Evolutionary conservation across 768 basidiomycete species (phyloP).

Genomic region (Rossbeevera mucosa): DNA sequence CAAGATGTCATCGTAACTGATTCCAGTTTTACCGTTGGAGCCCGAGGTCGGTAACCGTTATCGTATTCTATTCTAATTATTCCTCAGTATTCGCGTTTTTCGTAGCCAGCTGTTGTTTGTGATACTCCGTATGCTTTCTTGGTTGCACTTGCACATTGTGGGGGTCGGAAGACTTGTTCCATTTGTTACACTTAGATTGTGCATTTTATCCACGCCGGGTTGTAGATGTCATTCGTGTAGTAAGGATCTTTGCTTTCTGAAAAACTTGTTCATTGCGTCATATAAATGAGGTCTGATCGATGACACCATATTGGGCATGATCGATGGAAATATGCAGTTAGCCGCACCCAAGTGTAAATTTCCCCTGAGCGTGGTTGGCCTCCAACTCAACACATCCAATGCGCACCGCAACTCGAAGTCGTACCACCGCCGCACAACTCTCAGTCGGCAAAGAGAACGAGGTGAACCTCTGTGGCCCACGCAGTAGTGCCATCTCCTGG

Average conservation of each 20-base stretch:
- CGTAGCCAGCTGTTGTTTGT: constrained; percentile 8
- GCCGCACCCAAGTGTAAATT: constrained; percentile 16
- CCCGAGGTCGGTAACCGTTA: constrained; percentile 1
- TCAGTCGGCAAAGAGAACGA: constrained; percentile 18
- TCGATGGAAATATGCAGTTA: constrained; percentile 10
- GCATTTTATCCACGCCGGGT: background rate
- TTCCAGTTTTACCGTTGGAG: background rate
- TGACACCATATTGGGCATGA: background rate
- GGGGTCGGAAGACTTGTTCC: background rate
- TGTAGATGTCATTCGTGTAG: background rate
- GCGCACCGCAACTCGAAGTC: constrained; percentile 22
- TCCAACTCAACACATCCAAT: constrained; percentile 23
- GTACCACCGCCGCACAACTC: constrained; percentile 8
- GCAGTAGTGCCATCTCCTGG: background rate
- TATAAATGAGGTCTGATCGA: background rate
- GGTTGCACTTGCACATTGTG: background rate
- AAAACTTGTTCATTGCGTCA: background rate
- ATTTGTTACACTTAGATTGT: background rate
- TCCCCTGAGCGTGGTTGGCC: constrained; percentile 7
- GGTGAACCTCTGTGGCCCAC: background rate
- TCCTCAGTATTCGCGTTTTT: constrained; percentile 23
- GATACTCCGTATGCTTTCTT: constrained; percentile 5
- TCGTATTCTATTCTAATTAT: constrained; percentile 25
- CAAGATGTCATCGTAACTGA: constrained; percentile 17
- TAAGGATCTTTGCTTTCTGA: background rate